Evolutionary conservation across 2,329 filamentous ascomycete genomes (phyloP).

Genomic region (Domatiomyces catenatus): DNA sequence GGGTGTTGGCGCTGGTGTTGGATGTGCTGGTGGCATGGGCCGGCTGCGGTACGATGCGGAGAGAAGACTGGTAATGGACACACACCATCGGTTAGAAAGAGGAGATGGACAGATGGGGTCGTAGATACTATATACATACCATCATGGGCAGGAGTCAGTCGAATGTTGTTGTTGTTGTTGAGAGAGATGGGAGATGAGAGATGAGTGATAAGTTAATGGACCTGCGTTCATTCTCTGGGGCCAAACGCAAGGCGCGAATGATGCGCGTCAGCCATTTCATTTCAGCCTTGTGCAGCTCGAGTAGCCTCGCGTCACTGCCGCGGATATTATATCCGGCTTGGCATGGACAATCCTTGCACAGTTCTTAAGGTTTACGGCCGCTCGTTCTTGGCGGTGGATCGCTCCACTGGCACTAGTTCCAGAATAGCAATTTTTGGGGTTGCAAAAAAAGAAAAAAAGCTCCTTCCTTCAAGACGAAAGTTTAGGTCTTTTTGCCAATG

Average conservation of each 20-base stretch:
- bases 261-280: neutral
- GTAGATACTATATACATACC: neutral
- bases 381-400: neutral
- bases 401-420: neutral
- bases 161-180: neutral
- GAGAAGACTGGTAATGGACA: conserved; percentile 31
- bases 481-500: neutral
- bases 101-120: neutral
- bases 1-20: conserved; percentile 40
- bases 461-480: neutral
- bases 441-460: no score
- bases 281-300: neutral
- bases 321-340: neutral
- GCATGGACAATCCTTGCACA: neutral
- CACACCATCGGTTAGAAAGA: neutral
- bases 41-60: conserved; percentile 70
- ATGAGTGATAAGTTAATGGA: neutral
- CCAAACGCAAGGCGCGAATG: conserved; percentile 1
- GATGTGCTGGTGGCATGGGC: conserved; percentile 50
- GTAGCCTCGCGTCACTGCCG: neutral
- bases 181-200: neutral
- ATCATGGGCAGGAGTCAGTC: neutral
- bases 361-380: neutral
- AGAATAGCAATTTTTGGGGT: neutral
- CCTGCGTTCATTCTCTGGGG: no score